phyloP scores from a whole-genome alignment of 352 stramenopile genomes.

The Peronospora belbahrii region DNA sequence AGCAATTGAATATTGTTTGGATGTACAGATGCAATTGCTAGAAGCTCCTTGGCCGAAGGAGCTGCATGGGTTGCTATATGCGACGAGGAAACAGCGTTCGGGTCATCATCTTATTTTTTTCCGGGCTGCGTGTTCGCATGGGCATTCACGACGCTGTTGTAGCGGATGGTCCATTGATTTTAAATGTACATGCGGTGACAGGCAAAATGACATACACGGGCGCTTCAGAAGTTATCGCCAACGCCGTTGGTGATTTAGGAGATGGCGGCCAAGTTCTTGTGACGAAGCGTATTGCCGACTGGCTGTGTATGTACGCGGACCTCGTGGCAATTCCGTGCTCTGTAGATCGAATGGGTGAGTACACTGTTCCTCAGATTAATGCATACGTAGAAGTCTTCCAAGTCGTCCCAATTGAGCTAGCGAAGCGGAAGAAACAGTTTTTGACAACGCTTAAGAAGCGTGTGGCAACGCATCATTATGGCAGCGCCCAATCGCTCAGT shows the following conservation, averaged over 20 bases:
- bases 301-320: slow-evolving; percentile 36
- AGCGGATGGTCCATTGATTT: slow-evolving; percentile 27
- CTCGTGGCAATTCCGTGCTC: slow-evolving; percentile 27
- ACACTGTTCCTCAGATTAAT: slow-evolving; percentile 33
- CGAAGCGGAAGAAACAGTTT: slow-evolving; percentile 33
- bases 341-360: slow-evolving; percentile 32
- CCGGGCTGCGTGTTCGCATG: slow-evolving; percentile 49
- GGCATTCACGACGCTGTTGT: slow-evolving; percentile 45
- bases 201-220: slow-evolving; percentile 55
- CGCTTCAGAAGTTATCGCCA: slow-evolving; percentile 40
- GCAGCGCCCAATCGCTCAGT: background rate
- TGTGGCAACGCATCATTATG: background rate
- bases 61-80: slow-evolving; percentile 29
- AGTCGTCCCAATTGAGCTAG: slow-evolving; percentile 24
- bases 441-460: slow-evolving; percentile 28
- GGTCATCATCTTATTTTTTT: slow-evolving; percentile 36
- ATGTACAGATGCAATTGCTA: slow-evolving; percentile 45
- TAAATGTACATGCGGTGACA: slow-evolving; percentile 41
- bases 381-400: slow-evolving; percentile 37
- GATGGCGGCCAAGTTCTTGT: slow-evolving; percentile 50
- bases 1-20: slow-evolving; percentile 48
- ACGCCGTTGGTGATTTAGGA: slow-evolving; percentile 45
- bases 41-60: slow-evolving; percentile 42
- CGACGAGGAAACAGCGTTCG: slow-evolving; percentile 29
- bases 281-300: slow-evolving; percentile 39